phyloP scores from a whole-genome alignment of 2,329 filamentous ascomycete species.

The Colletotrichum sp. region DNA sequence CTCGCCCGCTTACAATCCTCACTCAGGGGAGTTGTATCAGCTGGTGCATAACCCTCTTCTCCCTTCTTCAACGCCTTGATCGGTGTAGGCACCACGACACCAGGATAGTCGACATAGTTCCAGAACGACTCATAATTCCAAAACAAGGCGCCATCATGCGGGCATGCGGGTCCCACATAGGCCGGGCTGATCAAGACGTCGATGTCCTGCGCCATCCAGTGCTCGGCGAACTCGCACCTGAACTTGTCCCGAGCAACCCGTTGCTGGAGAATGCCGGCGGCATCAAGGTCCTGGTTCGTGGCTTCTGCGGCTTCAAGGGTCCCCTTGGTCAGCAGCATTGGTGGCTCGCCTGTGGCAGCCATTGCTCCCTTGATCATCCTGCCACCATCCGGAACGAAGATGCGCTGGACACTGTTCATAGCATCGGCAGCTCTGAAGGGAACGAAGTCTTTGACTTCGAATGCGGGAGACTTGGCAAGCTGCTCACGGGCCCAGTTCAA shows the following conservation, averaged over 20 bases:
- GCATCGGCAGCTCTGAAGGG: conserved; percentile 34
- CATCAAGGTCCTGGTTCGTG: conserved; percentile 19
- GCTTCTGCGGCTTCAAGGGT: conserved; percentile 34
- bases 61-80: conserved; percentile 30
- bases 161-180: conserved; percentile 40
- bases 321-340: conserved; percentile 49
- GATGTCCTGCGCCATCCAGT: conserved; percentile 41
- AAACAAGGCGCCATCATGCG: conserved; percentile 39
- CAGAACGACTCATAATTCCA: conserved; percentile 41
- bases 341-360: conserved; percentile 44
- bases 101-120: conserved; percentile 43
- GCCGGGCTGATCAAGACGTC: conserved; percentile 40
- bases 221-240: conserved; percentile 33
- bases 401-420: conserved; percentile 34
- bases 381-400: conserved; percentile 54
- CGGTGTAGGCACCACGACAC: conserved; percentile 37
- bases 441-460: conserved; percentile 38
- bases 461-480: conserved; percentile 16
- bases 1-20: conserved; percentile 33
- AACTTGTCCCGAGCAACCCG: conserved; percentile 34
- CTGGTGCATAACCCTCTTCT: conserved; percentile 27
- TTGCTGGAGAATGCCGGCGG: conserved; percentile 26
- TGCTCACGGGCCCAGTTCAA: conserved; percentile 34
- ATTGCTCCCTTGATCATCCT: conserved; percentile 35
- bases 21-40: conserved; percentile 28